Conservation (phyloP, 768 basidiomycete genomes). For the Glaciozyma antarctica region DNA sequence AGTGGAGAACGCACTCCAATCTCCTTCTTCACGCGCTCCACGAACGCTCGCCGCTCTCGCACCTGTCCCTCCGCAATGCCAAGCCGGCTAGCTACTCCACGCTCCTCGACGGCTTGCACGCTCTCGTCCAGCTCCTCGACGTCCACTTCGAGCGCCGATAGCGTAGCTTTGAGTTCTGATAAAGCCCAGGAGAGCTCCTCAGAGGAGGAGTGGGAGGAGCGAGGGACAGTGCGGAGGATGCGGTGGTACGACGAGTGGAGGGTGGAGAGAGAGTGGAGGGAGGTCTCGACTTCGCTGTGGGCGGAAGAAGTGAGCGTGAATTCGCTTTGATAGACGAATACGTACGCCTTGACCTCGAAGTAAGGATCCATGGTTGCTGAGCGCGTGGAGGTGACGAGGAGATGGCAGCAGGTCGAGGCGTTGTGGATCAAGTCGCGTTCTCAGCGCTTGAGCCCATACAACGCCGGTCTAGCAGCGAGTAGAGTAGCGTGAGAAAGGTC, state of each 20-base stretch:
- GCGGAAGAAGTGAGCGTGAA: neutral
- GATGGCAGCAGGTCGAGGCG: no score
- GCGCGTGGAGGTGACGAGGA: no score
- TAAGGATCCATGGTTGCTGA: slow-evolving; percentile 55
- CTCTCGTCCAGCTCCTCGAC: slow-evolving; percentile 88
- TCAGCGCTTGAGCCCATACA: no score
- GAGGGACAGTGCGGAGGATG: slow-evolving; percentile 53
- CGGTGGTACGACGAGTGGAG: slow-evolving; percentile 66
- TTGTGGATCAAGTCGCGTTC: no score
- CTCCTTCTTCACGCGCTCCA: slow-evolving; percentile 61
- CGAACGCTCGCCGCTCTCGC: slow-evolving; percentile 61
- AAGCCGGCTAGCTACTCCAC: slow-evolving; percentile 64
- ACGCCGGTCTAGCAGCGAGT: no score
- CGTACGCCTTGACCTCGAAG: slow-evolving; percentile 52
- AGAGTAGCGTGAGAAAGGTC: no score
- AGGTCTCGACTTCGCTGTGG: slow-evolving; percentile 67
- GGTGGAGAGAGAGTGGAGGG: slow-evolving; percentile 60
- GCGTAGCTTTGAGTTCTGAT: slow-evolving; percentile 61
- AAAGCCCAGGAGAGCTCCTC: slow-evolving; percentile 30
- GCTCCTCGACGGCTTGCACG: slow-evolving; percentile 79
- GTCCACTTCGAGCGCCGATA: slow-evolving; percentile 72
- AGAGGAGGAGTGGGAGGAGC: neutral
- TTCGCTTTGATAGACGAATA: no score
- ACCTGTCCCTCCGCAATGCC: slow-evolving; percentile 74
- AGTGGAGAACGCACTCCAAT: slow-evolving; percentile 56